Conservation (phyloP, 805 yeast species). For the Alloascoidea africana region DNA sequence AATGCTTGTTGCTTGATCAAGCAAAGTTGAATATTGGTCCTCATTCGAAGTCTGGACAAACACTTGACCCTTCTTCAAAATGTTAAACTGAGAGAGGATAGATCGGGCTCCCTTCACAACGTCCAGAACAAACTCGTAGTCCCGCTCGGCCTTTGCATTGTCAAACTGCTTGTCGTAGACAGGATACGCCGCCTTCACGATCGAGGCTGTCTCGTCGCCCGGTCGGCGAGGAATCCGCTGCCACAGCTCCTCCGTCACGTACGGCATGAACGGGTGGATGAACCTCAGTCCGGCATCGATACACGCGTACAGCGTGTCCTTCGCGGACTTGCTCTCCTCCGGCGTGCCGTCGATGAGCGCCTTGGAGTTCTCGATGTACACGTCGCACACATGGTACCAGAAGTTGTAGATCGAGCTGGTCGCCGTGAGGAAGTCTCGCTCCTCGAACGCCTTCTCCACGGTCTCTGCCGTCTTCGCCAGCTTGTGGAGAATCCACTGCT, state of each 20-base stretch:
- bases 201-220: constrained; percentile 51
- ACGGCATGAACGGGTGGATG: constrained; percentile 99
- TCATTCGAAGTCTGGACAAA: constrained; percentile 55
- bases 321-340: constrained; percentile 76
- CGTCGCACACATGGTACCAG: constrained; percentile 94
- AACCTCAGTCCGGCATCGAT: constrained; percentile 80
- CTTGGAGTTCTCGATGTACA: constrained; percentile 95
- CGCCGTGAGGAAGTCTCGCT: constrained; percentile 78
- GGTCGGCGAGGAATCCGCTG: constrained; percentile 89
- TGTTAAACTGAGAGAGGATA: constrained; percentile 76
- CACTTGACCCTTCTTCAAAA: constrained; percentile 77
- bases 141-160: constrained; percentile 49
- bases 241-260: constrained; percentile 95
- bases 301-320: constrained; percentile 86
- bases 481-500: constrained; percentile 91
- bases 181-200: constrained; percentile 74
- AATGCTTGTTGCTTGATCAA: constrained; percentile 70
- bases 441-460: constrained; percentile 54
- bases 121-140: constrained; percentile 73
- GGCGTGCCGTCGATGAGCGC: constrained; percentile 84
- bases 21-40: constrained; percentile 34
- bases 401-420: constrained; percentile 81
- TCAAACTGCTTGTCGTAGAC: constrained; percentile 41
- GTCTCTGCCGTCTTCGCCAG: constrained; percentile 53
- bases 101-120: constrained; percentile 89